phyloP scores from a whole-genome alignment of 805 yeast species.

The Metschnikowia drakensbergensis region DNA sequence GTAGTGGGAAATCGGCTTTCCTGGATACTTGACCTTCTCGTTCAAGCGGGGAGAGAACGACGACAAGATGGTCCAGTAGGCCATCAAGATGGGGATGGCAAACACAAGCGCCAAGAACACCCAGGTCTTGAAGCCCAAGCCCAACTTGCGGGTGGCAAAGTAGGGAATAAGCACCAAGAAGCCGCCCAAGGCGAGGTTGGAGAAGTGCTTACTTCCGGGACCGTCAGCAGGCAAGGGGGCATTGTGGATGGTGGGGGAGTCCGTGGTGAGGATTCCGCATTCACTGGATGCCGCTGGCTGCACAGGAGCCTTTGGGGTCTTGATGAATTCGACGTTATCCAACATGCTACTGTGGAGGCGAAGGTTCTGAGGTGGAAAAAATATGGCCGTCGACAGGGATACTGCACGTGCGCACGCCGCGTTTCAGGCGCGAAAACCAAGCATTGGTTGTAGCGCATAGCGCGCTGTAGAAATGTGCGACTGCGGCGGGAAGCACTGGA shows the following conservation, averaged over 20 bases:
- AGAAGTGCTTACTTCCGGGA: conserved; percentile 75
- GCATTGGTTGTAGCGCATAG: too few species aligned
- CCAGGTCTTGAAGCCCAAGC: conserved; percentile 68
- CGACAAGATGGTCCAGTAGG: conserved; percentile 78
- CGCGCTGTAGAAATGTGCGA: too few species aligned
- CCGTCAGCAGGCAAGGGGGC: conserved; percentile 92
- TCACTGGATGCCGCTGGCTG: conserved; percentile 29
- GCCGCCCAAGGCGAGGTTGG: conserved; percentile 51
- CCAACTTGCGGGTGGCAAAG: conserved; percentile 59
- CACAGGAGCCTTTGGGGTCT: conserved; percentile 52
- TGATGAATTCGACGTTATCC: conserved; percentile 48
- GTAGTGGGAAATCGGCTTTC: conserved; percentile 73
- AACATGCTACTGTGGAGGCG: conserved; percentile 24
- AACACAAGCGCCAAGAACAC: conserved; percentile 52
- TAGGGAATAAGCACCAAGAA: conserved; percentile 57
- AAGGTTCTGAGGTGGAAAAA: neutral
- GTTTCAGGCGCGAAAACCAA: neutral
- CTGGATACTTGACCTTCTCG: conserved; percentile 72
- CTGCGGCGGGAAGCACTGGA: too few species aligned
- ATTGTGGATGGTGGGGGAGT: conserved; percentile 70
- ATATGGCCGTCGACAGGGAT: neutral
- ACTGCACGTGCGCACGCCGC: neutral
- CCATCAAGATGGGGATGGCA: conserved; percentile 69
- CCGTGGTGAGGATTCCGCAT: conserved; percentile 38
- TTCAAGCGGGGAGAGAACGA: conserved; percentile 77